phyloP scores from a whole-genome alignment of 768 basidiomycete species.

The Hygrophorus pudorinus region DNA sequence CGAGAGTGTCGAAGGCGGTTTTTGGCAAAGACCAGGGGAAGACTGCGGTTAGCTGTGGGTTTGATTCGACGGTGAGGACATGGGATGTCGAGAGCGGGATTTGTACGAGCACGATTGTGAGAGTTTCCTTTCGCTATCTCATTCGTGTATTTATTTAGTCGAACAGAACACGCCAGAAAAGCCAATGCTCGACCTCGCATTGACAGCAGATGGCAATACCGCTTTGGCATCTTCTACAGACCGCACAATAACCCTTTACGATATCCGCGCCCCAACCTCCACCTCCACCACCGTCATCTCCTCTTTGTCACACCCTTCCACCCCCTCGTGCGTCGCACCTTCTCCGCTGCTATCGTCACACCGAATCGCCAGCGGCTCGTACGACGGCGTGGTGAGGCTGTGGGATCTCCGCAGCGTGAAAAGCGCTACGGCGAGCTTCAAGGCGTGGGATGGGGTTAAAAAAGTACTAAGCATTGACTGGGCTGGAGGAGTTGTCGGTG shows the following conservation, averaged over 20 bases:
- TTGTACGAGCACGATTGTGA: conserved; percentile 59
- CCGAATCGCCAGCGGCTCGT: conserved; percentile 62
- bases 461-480: conserved; percentile 56
- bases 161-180: conserved; percentile 58
- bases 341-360: conserved; percentile 20
- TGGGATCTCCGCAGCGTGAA: conserved; percentile 74
- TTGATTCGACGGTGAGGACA: conserved; percentile 80
- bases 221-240: conserved; percentile 64
- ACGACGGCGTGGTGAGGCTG: conserved; percentile 67
- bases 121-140: conserved; percentile 13
- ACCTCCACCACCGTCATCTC: conserved; percentile 22
- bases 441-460: conserved; percentile 41
- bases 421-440: conserved; percentile 54
- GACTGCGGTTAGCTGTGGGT: conserved; percentile 67
- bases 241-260: conserved; percentile 62
- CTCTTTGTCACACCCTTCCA: conserved; percentile 50
- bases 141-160: background rate
- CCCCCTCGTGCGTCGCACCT: conserved; percentile 50
- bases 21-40: conserved; percentile 32
- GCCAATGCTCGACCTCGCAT: conserved; percentile 59
- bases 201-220: conserved; percentile 31
- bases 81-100: conserved; percentile 83
- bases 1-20: conserved; percentile 63
- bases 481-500: conserved; percentile 42
- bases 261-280: conserved; percentile 40